Percentiles rank a stretch among this genome's conserved stretches.
These are phyloP conservation scores for Rhizomucor pusillus DNA, from an alignment of 371 early-diverging fungal genomes.

Conservation along the genomic window DNA sequence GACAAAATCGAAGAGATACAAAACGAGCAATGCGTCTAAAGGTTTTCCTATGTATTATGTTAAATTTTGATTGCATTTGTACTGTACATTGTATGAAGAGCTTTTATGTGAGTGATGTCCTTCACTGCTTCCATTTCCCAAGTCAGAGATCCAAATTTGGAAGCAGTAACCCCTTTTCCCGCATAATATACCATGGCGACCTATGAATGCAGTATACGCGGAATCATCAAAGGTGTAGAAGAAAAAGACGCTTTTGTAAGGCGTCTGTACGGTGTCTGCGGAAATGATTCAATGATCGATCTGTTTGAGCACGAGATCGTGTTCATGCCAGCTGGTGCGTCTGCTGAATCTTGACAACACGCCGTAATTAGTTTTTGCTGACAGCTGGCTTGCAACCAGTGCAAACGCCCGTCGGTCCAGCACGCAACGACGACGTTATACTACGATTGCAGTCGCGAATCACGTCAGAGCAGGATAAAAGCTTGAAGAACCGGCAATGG, in stretches of 20 bases:
- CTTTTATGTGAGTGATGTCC: no score
- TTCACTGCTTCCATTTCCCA: no score
- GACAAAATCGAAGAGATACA: no score
- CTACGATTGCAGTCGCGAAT: conserved; percentile 43
- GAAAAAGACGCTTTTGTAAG: conserved; percentile 37
- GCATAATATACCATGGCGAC: conserved; percentile 22
- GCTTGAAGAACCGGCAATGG: conserved; percentile 46
- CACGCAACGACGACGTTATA: conserved; percentile 50
- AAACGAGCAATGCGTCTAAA: no score
- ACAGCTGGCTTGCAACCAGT: conserved; percentile 20
- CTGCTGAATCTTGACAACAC: not conserved
- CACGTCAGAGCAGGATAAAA: conserved; percentile 34
- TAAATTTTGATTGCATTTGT: no score
- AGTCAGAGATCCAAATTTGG: no score
- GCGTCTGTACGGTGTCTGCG: conserved; percentile 42
- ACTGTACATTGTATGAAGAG: no score
- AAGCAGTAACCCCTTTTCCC: no score
- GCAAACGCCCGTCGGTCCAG: conserved; percentile 48
- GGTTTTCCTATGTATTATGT: no score
- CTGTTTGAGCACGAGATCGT: conserved; percentile 48
- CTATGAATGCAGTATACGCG: conserved; percentile 49
- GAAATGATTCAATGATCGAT: conserved; percentile 38
- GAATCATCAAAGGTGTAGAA: conserved; percentile 31
- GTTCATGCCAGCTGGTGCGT: conserved; percentile 44
- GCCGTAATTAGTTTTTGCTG: not conserved